Evolutionary conservation across 352 stramenopile genomes (phyloP), one percentile per base, ranked within the genome.

Genomic region (Pythium graminicola): DNA sequence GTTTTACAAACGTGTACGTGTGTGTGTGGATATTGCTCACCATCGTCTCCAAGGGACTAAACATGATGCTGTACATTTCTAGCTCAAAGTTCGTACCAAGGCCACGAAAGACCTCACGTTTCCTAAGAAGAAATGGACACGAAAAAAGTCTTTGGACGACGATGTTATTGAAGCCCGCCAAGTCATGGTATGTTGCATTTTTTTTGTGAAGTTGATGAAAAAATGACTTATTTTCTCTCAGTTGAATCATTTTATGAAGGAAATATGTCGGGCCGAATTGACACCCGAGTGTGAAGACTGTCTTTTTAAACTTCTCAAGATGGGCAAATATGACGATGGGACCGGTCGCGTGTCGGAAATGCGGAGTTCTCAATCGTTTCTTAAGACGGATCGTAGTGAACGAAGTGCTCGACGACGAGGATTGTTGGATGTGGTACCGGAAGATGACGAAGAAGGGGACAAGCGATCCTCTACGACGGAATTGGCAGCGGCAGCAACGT

Each of bases 231-330:
- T n/a, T 38, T 16, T 16, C 31, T 24, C 4, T 33, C 35, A 85
- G 73, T 50, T 88, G 6, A 84, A 89, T 42, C 76, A 91, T 42
- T 89, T 70, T 47, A 88, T 91, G 72, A 67, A 75, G 24, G 65
- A 81, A 29, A 53, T 86, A 27, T 72, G 53, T 31, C 57, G 45
- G 11, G 62, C 57, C 20, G 60, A 81, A 16, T 50, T 91, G 46
- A 72, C 73, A 11, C 45, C 64, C 11, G 39, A 50, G 8, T 76
- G 60, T 24, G 65, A 83, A 11, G 60, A 85, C 32, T 52, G 52
- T n/a, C 54, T 91, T 4, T 40, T 81, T 41, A 72, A 81, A 42
- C 41, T 90, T 33, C 62, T 90, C 42, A 67, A 80, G 41, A 68
- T 88, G 23, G 77, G 71, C 14, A 60, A 81, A 17, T 83, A 72